Conservation (phyloP, 768 basidiomycete genomes). For the Boletus rubescentipes region DNA sequence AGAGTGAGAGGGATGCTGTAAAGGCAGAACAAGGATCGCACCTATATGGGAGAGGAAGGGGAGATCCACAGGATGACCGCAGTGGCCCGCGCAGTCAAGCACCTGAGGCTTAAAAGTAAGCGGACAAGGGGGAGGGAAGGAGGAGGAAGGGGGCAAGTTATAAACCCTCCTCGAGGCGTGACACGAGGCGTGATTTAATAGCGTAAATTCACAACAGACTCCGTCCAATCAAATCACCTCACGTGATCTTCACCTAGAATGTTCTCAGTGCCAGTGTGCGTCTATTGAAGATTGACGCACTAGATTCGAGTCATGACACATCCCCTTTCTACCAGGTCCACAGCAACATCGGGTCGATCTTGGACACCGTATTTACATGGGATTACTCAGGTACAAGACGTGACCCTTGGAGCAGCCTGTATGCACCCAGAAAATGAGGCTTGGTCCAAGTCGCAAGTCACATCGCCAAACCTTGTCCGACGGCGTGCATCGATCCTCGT, state of each 20-base stretch:
- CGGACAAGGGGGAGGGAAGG: constrained; percentile 10
- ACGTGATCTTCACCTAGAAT: constrained; percentile 17
- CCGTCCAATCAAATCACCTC: constrained; percentile 19
- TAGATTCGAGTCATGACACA: too few species aligned
- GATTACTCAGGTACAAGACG: background rate
- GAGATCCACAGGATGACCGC: constrained; percentile 22
- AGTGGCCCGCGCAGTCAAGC: constrained; percentile 26
- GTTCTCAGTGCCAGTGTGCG: background rate
- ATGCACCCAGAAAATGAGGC: background rate
- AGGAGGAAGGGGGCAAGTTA: constrained; percentile 5
- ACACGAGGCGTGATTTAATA: constrained; percentile 25
- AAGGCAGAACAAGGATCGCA: background rate
- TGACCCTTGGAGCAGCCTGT: too few species aligned
- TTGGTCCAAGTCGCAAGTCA: background rate
- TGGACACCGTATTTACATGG: background rate
- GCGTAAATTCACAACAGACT: constrained; percentile 17
- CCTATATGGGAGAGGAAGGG: constrained; percentile 14
- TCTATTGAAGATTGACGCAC: background rate
- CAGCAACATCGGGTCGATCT: constrained; percentile 2
- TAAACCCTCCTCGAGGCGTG: constrained; percentile 26
- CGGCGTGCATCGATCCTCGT: too few species aligned
- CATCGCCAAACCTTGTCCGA: background rate
- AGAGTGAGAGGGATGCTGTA: background rate
- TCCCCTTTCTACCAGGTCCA: too few species aligned
- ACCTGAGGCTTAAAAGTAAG: constrained; percentile 15